Conservation (phyloP, 257 asterid genomes). For the Nicotiana knightiana region DNA sequence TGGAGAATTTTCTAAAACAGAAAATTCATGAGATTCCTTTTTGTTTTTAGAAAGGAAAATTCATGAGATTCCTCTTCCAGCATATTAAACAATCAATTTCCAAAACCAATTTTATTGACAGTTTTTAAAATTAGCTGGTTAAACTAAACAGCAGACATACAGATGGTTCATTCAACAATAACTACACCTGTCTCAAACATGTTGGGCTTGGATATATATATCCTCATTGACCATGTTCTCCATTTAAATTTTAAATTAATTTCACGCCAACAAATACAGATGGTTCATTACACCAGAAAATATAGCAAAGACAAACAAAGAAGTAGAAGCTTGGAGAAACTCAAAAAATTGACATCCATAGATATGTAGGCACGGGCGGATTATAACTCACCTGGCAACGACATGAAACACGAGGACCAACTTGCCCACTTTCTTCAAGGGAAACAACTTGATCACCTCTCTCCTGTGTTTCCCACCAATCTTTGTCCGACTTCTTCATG, state of each 20-base stretch:
- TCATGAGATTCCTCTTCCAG: background rate
- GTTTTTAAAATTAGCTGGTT: background rate
- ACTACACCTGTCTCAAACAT: too few relatives aligned
- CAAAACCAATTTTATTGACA: background rate
- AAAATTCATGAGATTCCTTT: background rate
- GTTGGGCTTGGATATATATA: too few relatives aligned
- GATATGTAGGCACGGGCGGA: conserved; percentile 5
- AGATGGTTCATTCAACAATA: background rate
- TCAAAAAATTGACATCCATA: background rate
- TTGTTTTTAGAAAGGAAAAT: too few relatives aligned
- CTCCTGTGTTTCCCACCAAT: conserved; percentile 97
- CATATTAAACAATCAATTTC: background rate
- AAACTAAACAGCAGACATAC: background rate
- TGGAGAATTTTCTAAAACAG: background rate
- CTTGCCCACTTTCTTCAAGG: conserved; percentile 84
- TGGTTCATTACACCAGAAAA: background rate
- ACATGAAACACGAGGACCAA: conserved; percentile 87
- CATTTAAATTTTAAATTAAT: too few relatives aligned
- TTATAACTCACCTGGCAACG: conserved; percentile 71
- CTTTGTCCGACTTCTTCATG: conserved; percentile 33
- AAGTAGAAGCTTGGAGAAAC: conserved; percentile 7
- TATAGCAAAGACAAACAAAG: background rate
- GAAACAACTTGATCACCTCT: conserved; percentile 73
- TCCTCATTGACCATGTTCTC: too few relatives aligned
- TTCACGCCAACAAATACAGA: too few relatives aligned